Conservation (phyloP, 208 protist genomes). For the Strigomonas culicis region DNA sequence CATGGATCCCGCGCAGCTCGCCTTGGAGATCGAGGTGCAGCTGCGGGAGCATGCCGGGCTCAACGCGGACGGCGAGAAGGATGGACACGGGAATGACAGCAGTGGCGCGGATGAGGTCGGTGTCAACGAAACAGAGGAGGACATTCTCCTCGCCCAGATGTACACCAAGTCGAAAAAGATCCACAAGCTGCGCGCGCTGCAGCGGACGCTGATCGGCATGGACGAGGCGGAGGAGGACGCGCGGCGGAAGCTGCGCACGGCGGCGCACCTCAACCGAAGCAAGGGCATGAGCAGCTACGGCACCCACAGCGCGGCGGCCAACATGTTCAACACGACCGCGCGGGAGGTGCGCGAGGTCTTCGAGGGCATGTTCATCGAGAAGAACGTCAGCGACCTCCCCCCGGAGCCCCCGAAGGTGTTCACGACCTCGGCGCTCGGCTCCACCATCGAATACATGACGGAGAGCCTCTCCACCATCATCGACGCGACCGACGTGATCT, state of each 20-base stretch:
- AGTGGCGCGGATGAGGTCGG: constrained; percentile 5
- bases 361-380: constrained; percentile 11
- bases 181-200: constrained; percentile 41
- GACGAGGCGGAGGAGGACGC: constrained; percentile 31
- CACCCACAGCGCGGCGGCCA: neutral
- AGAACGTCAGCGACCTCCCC: constrained; percentile 20
- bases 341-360: constrained; percentile 15
- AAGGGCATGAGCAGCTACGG: neutral
- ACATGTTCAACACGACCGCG: neutral
- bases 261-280: neutral
- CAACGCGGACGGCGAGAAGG: neutral
- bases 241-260: neutral
- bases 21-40: constrained; percentile 4
- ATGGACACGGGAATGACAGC: neutral
- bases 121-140: constrained; percentile 7
- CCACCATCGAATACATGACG: constrained; percentile 56
- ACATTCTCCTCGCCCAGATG: constrained; percentile 16
- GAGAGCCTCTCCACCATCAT: constrained; percentile 39
- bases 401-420: constrained; percentile 42
- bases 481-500: constrained; percentile 54
- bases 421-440: constrained; percentile 45
- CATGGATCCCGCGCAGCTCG: neutral
- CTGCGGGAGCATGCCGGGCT: too few relatives aligned
- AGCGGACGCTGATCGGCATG: constrained; percentile 38
- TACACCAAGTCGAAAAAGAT: constrained; percentile 34